Conservation (phyloP, 129 eudicot genomes). For the Cynara cardunculus region DNA sequence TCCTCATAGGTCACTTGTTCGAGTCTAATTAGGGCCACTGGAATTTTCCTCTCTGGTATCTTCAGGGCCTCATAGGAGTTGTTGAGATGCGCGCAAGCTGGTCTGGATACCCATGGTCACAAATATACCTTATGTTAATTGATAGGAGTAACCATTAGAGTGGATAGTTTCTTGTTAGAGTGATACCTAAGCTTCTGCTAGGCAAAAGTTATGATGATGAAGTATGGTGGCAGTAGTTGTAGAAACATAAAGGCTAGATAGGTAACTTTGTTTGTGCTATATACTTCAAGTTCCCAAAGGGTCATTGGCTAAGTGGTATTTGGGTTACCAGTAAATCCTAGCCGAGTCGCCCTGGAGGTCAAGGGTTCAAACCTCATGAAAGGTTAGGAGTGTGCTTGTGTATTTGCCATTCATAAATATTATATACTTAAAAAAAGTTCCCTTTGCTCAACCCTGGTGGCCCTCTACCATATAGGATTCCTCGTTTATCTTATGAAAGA, state of each 20-base stretch:
- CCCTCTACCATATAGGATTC: too few species aligned
- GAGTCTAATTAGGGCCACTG: too few species aligned
- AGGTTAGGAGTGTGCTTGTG: too few species aligned
- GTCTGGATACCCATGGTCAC: background rate
- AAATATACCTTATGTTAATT: background rate
- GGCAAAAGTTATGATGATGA: constrained; percentile 3
- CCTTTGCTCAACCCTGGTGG: too few species aligned
- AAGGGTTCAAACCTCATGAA: too few species aligned
- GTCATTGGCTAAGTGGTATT: too few species aligned
- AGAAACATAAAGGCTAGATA: background rate
- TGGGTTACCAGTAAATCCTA: too few species aligned
- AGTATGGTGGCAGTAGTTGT: background rate
- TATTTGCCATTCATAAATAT: too few species aligned
- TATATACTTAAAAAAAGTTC: too few species aligned
- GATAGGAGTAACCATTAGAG: background rate
- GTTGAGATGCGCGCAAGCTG: background rate
- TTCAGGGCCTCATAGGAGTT: background rate
- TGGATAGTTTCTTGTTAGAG: background rate
- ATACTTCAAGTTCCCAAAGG: constrained; percentile 2
- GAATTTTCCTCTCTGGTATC: background rate
- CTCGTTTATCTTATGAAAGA: too few species aligned
- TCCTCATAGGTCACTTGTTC: background rate
- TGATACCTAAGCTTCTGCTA: background rate
- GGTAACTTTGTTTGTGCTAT: constrained; percentile 2
- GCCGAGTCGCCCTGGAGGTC: too few species aligned